These are phyloP conservation scores for Penicillium goetzii DNA, from an alignment of 495 filamentous ascomycete genomes.

Conservation along the genomic window DNA sequence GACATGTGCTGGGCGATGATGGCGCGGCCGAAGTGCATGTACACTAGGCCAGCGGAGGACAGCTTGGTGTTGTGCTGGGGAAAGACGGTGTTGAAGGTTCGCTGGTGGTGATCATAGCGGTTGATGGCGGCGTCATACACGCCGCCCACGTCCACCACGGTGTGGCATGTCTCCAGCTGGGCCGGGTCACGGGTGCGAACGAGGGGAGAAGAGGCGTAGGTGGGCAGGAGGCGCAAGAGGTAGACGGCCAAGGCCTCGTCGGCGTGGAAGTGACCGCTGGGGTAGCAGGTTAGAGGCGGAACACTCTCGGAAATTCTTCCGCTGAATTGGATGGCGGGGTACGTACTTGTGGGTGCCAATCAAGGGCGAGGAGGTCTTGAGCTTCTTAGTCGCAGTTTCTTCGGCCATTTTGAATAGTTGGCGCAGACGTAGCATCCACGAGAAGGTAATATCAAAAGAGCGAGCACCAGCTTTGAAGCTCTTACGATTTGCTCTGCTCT, in stretches of 20 bases:
- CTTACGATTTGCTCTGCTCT: constrained; percentile 28
- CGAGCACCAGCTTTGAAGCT: neutral
- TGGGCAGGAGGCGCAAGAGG: constrained; percentile 87
- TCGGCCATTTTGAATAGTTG: constrained; percentile 59
- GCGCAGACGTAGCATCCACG: constrained; percentile 38
- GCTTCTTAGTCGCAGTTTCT: constrained; percentile 68
- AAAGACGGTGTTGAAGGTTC: constrained; percentile 79
- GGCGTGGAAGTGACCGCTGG: constrained; percentile 89
- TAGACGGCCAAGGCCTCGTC: constrained; percentile 98
- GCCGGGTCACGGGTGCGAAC: constrained; percentile 85
- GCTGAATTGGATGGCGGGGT: neutral
- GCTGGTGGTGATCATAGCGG: constrained; percentile 97
- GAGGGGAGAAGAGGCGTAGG: constrained; percentile 74
- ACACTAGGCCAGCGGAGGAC: constrained; percentile 89
- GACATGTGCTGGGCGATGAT: constrained; percentile 76
- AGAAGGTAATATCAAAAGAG: constrained; percentile 6
- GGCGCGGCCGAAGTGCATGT: constrained; percentile 87
- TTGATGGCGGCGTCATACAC: constrained; percentile 76
- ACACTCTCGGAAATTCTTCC: too few species aligned
- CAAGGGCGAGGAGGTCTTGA: constrained; percentile 64
- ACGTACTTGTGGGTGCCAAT: constrained; percentile 87
- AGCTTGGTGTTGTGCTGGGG: constrained; percentile 82
- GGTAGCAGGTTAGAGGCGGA: constrained; percentile 3
- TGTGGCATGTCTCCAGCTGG: constrained; percentile 80
- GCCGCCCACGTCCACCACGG: constrained; percentile 93